phyloP scores from a whole-genome alignment of 2,329 filamentous ascomycete genomes.

The Cladorrhinum sp. region DNA sequence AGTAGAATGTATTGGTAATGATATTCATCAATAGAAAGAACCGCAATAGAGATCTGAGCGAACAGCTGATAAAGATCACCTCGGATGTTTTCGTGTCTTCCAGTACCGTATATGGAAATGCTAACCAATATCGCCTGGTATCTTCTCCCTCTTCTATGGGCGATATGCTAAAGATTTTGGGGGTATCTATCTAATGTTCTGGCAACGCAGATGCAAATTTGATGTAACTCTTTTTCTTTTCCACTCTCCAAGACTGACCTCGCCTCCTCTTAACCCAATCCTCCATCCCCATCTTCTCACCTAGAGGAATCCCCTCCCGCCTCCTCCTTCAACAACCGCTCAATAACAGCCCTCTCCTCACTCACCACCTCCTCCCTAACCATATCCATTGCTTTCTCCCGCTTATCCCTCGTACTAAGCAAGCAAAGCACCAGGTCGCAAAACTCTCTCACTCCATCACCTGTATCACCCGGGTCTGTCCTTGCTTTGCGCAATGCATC shows the following conservation, averaged over 20 bases:
- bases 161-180: no score
- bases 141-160: no score
- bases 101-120: no score
- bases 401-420: slow-evolving; percentile 34
- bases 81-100: no score
- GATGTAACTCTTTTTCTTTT: neutral
- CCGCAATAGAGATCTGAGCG: no score
- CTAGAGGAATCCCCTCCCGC: slow-evolving; percentile 29
- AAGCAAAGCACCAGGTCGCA: slow-evolving; percentile 54
- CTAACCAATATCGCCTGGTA: no score
- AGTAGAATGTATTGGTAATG: no score
- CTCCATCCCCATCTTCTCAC: slow-evolving; percentile 5
- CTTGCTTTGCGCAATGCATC: slow-evolving; percentile 51
- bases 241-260: neutral
- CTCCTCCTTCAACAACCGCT: slow-evolving; percentile 47
- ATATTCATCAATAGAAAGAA: no score
- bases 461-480: slow-evolving; percentile 49
- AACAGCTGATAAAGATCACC: no score
- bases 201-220: no score
- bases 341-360: slow-evolving; percentile 49
- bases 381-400: slow-evolving; percentile 28
- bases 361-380: slow-evolving; percentile 45
- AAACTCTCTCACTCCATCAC: slow-evolving; percentile 60
- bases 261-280: neutral
- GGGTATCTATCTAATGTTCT: no score